Evolutionary conservation across 768 basidiomycete species (phyloP).

Genomic region (Galerina marginata): DNA sequence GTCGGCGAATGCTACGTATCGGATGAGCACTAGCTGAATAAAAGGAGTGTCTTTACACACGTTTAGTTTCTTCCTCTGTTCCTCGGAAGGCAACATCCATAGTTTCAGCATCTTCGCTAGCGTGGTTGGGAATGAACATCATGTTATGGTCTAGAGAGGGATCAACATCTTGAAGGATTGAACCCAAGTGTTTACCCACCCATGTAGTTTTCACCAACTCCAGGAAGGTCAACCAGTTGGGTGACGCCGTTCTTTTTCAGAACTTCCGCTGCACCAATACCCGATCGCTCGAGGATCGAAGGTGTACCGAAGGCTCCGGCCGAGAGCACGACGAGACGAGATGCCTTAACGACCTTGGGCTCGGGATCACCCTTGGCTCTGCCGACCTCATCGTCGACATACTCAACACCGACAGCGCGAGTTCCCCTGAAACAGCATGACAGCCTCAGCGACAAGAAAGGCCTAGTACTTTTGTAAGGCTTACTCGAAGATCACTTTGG

Average conservation of each 20-base stretch:
- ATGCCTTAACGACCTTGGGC: conserved; percentile 36
- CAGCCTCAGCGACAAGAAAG: not conserved
- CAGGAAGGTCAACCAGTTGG: conserved; percentile 65
- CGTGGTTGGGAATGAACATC: conserved; percentile 44
- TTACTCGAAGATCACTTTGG: conserved; percentile 54
- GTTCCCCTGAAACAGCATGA: conserved; percentile 33
- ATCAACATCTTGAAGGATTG: not conserved
- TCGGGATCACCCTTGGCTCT: conserved; percentile 27
- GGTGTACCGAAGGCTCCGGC: conserved; percentile 60
- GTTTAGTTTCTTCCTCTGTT: conserved; percentile 39
- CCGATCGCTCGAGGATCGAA: conserved; percentile 54
- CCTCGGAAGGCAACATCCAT: conserved; percentile 53
- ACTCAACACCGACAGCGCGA: conserved; percentile 57
- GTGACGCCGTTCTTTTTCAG: conserved; percentile 53
- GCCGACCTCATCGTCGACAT: conserved; percentile 41
- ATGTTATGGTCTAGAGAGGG: conserved; percentile 45
- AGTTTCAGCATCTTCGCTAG: conserved; percentile 51
- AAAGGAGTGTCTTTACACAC: conserved; percentile 34
- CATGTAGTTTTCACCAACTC: conserved; percentile 73
- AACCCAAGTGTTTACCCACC: conserved; percentile 32
- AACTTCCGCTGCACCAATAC: conserved; percentile 61
- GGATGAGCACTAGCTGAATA: not conserved
- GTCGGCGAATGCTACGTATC: conserved; percentile 21
- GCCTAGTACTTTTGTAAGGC: conserved; percentile 4
- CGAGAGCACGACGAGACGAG: conserved; percentile 52